Evolutionary conservation across 768 basidiomycete species (phyloP), one percentile per base, ranked within the genome.

Genomic region (Boletus edulis): DNA sequence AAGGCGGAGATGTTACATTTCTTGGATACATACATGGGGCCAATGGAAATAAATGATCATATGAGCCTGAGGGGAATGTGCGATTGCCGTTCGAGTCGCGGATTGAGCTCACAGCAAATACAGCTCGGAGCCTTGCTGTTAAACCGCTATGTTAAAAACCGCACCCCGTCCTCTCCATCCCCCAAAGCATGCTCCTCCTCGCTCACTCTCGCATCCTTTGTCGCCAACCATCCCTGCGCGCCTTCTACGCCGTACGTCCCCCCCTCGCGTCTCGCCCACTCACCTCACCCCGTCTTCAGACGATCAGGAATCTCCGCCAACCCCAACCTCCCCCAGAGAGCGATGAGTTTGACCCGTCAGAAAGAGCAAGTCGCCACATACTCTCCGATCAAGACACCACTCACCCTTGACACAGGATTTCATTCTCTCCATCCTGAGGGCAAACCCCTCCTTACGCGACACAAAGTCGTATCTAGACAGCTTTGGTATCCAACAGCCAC

Each of bases 361-460:
- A 83, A 49, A 81, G 83, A 67, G 85, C 83, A 61, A 58, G 77
- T 67, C 49, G 4, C n/a, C 46, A 7, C 46, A 5, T 32, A 22
- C 20, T 13, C 17, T 27, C 24, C 18, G 4, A 37, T 56, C 38
- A 9, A n/a, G 18, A 6, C 39, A 22, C 45, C 57, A 24, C 51
- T 58, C 61, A 62, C 66, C 17, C 29, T 49, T 34, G 2, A 13
- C 38, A 43, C 69, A 98, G 94, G 97, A 98, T 69, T 95, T 99
- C 66, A 94, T 99, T 66, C 75, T 98, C 52, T 97, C 95, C 32
- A 90, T 99, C 64, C 79, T 99, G 49, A 87, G 89, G 51, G 88
- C 97, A 29, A 93, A 91, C 57, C 96, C 97, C 13, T 98, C 96
- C 2, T 72, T 87, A 49, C 80, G 97, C 59, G 97, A 99, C 68